Percentiles rank a stretch among this genome's conserved stretches.
Evolutionary conservation across 768 basidiomycete species (phyloP).

Genomic region (Russula virescens): DNA sequence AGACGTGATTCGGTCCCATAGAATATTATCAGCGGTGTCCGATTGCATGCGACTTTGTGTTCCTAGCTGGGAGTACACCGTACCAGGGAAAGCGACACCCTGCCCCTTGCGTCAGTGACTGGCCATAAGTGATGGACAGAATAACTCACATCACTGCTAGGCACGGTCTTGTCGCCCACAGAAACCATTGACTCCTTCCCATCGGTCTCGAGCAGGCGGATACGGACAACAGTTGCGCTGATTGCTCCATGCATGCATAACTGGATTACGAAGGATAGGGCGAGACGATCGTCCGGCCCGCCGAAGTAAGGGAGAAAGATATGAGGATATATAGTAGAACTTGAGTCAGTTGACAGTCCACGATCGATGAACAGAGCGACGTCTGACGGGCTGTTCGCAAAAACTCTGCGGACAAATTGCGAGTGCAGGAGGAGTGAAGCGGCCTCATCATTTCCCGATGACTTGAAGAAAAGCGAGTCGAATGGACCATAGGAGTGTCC

Average conservation of each 20-base stretch:
- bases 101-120: constrained; percentile 26
- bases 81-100: constrained; percentile 55
- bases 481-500: constrained; percentile 51
- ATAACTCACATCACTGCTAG: constrained; percentile 32
- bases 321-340: constrained; percentile 42
- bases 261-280: constrained; percentile 76
- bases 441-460: constrained; percentile 43
- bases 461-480: constrained; percentile 66
- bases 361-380: constrained; percentile 85
- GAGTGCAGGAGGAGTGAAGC: constrained; percentile 60
- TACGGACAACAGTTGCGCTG: constrained; percentile 66
- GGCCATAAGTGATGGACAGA: background rate
- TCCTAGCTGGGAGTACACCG: constrained; percentile 59
- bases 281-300: constrained; percentile 88
- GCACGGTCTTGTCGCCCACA: constrained; percentile 25
- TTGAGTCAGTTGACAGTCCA: constrained; percentile 37
- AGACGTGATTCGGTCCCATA: constrained; percentile 62
- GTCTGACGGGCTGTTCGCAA: constrained; percentile 62
- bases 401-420: constrained; percentile 80
- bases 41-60: constrained; percentile 68
- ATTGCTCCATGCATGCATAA: constrained; percentile 59
- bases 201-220: constrained; percentile 41
- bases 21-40: constrained; percentile 73
- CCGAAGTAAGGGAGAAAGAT: constrained; percentile 90
- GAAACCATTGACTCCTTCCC: constrained; percentile 31